Evolutionary conservation across 805 yeast genomes (phyloP), one percentile per base, ranked within the genome.

Genomic region (Lachancea mirantina): DNA sequence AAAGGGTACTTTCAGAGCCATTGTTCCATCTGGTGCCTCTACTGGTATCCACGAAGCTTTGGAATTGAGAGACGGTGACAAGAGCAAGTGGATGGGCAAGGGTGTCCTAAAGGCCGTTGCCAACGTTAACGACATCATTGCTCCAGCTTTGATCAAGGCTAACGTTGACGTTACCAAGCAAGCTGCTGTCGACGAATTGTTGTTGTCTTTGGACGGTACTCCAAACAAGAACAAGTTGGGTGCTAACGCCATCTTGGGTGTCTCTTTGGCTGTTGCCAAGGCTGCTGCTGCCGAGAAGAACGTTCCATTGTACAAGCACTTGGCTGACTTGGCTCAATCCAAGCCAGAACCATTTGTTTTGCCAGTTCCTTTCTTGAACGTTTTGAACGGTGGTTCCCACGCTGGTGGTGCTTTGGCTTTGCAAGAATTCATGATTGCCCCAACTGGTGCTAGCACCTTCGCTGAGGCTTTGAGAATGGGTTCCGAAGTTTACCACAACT

Each of bases 351-450:
- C 94, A 66, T 92, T 66, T 66, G 96, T 92, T 40, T 72, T 89
- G 64, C 98, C 98, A 65, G 97, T 92, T 67, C 98, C 98, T 50
- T 82, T 92, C 94, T 92, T 84, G 73, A 89, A 89, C 73, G 98
- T 89, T 49, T 75, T 89, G 67, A 89, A 89, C 80, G 98, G 98
- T 76, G 98, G 98, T 69, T 82, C 95, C 60, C 98, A 89, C 72
- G 98, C 98, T 60, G 98, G 98, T 74, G 98, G 98, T 73, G 80
- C 89, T 62, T 74, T 89, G 52, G 98, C 98, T 57, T 78, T 89
- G 81, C 98, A 89, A 76, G 98, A 89, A 76, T 89, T 89, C 76
- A 92, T 89, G 97, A 84, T 89, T 70, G 97, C 84, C 46, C 97
- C 98, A 70, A 72, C 82, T 50, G 89, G 78, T 57, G 96, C 95